Base-by-base conservation (phyloP, 768 basidiomycete genomes). In the Suillus subluteus region DNA sequence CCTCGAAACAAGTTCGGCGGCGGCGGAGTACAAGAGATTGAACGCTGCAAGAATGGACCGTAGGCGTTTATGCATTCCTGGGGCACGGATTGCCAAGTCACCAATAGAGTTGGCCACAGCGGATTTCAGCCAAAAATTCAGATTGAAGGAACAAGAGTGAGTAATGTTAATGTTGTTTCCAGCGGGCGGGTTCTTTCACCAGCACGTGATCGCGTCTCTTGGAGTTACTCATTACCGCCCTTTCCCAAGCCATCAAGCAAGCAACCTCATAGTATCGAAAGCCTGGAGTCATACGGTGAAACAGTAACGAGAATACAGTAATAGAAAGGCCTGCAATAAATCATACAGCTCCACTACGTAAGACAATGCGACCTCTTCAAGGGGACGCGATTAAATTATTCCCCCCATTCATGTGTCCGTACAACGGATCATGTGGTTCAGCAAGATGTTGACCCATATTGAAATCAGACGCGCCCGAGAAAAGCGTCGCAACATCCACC, bases 401-500 rank as follows among this genome's bases (percentile, higher is more conserved):
- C n/a, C 72, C 71, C 43, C 63, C 56, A 35, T n/a, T 58, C 23
- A 72, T 63, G 58, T 76, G 76, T 7, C 71, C 69, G n/a, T 79
- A 79, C 1, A 78, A 50, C 15, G 71, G 38, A 21, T 79, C 77
- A 46, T 63, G 70, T 55, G 75, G 67, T 41, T 77, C 77, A 38
- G 63, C 58, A 48, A 69, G 66, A 63, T 71, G 72, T 21, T 67
- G 71, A n/a, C 73, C 73, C 70, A 79, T 71, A 40, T 61, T 54
- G 54, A 78, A 79, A 66, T 77, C 78, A 43, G 76, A 48, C 18
- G 59, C 41, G 18, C 59, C 59, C 41, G 70, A 48, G 58, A 81
- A 79, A 23, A 80, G 71, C 46, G 79, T 69, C 6, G 74, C 67
- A 61, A 81, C 75, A 56, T 82, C 74, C 44, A 85, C 79, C 7